These are phyloP conservation scores for Chlorella sp. DNA, from an alignment of 139 green algal species.

Conservation along the genomic window DNA sequence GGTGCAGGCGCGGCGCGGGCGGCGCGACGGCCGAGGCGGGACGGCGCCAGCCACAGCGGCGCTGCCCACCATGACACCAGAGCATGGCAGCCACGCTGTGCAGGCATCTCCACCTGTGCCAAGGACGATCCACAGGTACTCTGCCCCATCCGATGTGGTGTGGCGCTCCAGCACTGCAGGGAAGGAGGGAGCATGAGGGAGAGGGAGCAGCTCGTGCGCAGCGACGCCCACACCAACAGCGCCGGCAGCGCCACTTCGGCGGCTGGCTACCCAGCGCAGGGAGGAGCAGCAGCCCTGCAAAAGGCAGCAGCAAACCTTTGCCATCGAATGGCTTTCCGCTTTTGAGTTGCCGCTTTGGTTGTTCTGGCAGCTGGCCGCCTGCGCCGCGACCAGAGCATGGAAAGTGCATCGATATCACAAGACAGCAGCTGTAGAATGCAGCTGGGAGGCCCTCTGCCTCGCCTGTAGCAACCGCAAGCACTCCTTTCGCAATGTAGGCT, in stretches of 20 bases:
- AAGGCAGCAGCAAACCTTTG: too few species aligned
- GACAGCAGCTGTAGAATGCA: background rate
- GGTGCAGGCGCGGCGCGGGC: too few species aligned
- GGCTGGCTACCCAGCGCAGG: too few species aligned
- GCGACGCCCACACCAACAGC: too few species aligned
- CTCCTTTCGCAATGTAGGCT: conserved; percentile 34
- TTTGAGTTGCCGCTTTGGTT: conserved; percentile 22
- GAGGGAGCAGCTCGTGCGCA: too few species aligned
- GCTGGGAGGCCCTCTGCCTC: background rate
- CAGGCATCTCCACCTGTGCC: too few species aligned
- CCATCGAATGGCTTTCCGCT: conserved; percentile 1
- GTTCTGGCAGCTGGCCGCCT: conserved; percentile 28
- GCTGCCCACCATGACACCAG: too few species aligned
- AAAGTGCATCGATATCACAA: background rate
- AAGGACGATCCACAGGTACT: conserved; percentile 50
- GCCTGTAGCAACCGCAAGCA: conserved; percentile 24
- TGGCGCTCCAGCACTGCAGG: conserved; percentile 34
- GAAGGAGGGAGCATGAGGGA: too few species aligned
- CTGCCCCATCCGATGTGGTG: conserved; percentile 33
- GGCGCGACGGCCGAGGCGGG: too few species aligned
- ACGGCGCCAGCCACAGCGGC: too few species aligned
- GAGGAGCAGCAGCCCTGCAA: background rate
- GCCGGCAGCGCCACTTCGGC: too few species aligned
- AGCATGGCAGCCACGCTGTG: too few species aligned
- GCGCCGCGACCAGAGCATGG: background rate